These are phyloP conservation scores for Paratinospora sagittata DNA, from an alignment of 164 flowering plant species.

Conservation along the genomic window DNA sequence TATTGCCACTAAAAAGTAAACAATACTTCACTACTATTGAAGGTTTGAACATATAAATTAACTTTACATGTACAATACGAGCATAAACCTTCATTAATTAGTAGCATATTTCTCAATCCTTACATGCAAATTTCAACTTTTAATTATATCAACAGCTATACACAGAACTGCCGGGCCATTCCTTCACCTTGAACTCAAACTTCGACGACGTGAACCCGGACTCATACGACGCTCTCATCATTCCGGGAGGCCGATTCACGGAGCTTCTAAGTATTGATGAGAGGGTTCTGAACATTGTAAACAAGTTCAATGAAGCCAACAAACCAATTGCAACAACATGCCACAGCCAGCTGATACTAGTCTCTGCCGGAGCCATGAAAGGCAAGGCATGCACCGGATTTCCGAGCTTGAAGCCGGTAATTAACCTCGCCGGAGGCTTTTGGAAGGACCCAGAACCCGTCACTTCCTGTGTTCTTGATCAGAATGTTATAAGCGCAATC, in stretches of 20 bases:
- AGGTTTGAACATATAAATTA: too few relatives aligned
- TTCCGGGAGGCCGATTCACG: slow-evolving; percentile 34
- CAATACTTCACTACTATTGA: too few relatives aligned
- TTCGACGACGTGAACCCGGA: slow-evolving; percentile 15
- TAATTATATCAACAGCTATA: slow-evolving; percentile 20
- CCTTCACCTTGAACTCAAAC: slow-evolving; percentile 19
- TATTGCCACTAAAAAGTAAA: too few relatives aligned
- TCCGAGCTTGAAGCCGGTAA: slow-evolving; percentile 27
- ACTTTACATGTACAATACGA: too few relatives aligned
- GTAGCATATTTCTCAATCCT: too few relatives aligned
- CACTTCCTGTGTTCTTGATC: slow-evolving; percentile 18
- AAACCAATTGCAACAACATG: slow-evolving; percentile 29
- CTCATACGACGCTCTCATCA: slow-evolving; percentile 24
- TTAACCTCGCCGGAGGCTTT: slow-evolving; percentile 26
- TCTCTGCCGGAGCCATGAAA: slow-evolving; percentile 25
- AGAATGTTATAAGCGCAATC: slow-evolving; percentile 26
- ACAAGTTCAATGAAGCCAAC: slow-evolving; percentile 16
- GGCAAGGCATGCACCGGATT: slow-evolving; percentile 30
- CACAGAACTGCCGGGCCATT: slow-evolving; percentile 31
- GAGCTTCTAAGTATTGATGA: slow-evolving; percentile 24
- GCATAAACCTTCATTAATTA: too few relatives aligned
- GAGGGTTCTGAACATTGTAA: slow-evolving; percentile 17
- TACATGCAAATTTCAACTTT: neutral
- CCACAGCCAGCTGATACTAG: slow-evolving; percentile 29
- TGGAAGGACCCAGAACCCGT: slow-evolving; percentile 31